phyloP scores from a whole-genome alignment of 192 early-diverging fungal genomes.

The Rhizophagus clarus region DNA sequence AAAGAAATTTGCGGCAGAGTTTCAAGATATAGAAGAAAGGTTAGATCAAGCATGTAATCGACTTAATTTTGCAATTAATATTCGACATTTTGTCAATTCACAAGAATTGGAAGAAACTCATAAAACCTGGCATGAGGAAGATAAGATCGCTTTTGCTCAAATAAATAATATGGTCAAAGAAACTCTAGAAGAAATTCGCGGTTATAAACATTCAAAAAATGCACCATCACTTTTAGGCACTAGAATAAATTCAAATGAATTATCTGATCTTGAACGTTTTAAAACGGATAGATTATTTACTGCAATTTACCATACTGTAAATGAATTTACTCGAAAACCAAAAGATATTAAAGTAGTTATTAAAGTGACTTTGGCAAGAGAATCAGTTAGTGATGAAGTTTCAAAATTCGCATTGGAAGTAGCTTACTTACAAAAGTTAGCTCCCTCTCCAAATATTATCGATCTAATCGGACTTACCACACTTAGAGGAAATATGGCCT shows the following conservation, averaged over 20 bases:
- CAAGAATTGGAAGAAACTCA: constrained; percentile 16
- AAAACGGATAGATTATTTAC: constrained; percentile 22
- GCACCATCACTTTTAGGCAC: not conserved
- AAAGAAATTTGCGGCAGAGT: constrained; percentile 29
- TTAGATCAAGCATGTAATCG: constrained; percentile 27
- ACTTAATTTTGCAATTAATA: constrained; percentile 23
- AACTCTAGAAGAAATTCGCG: constrained; percentile 23
- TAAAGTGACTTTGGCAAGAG: constrained; percentile 19
- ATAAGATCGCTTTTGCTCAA: constrained; percentile 21
- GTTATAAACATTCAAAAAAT: not conserved
- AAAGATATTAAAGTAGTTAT: constrained; percentile 15
- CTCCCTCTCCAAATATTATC: constrained; percentile 27
- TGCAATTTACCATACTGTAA: constrained; percentile 12
- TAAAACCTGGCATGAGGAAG: constrained; percentile 23
- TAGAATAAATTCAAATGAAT: not conserved
- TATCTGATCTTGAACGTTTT: constrained; percentile 10
- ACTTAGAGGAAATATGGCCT: constrained; percentile 1
- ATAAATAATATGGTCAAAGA: constrained; percentile 29
- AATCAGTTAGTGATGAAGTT: not conserved
- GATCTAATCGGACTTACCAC: constrained; percentile 24
- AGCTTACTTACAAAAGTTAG: constrained; percentile 25
- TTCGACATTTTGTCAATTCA: constrained; percentile 27
- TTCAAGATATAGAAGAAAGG: constrained; percentile 26
- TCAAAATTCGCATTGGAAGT: constrained; percentile 20
- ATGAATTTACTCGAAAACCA: not conserved